Evolutionary conservation across 176 grass and related monocot species (phyloP).

Genomic region (Alopecurus myosuroides): DNA sequence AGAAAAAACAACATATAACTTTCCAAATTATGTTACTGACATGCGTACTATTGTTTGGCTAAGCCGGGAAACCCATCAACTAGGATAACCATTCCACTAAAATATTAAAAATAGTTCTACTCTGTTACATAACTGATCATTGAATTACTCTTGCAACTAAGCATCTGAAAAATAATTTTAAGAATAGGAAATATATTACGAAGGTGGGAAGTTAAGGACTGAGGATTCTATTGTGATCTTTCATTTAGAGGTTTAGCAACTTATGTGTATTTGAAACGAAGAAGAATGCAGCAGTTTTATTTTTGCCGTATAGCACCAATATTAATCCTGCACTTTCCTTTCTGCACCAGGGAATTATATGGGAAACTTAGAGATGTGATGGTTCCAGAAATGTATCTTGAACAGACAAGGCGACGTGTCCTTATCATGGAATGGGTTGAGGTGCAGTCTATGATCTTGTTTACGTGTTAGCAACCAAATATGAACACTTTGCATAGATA

Average conservation of each 20-base stretch:
- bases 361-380: conserved; percentile 75
- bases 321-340: not conserved
- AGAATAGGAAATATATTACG: not conserved
- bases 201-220: not conserved
- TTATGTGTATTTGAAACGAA: not conserved
- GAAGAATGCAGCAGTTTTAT: not conserved
- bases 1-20: not conserved
- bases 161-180: not conserved
- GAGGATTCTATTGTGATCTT: not conserved
- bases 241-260: not conserved
- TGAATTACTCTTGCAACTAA: not conserved
- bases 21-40: not conserved
- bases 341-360: conserved; percentile 67
- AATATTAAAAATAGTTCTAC: not conserved
- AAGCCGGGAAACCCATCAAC: not conserved
- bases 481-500: not conserved
- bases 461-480: conserved; percentile 4
- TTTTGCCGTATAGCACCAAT: not conserved
- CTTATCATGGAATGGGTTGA: conserved; percentile 99
- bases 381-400: conserved; percentile 91
- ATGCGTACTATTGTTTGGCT: not conserved
- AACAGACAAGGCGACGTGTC: conserved; percentile 64
- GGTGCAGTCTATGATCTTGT: conserved; percentile 41
- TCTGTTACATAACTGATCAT: not conserved
- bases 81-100: not conserved